Evolutionary conservation across 495 filamentous ascomycete species (phyloP), one percentile per base, ranked within the genome.

Genomic region (Aspergillus sparsus): DNA sequence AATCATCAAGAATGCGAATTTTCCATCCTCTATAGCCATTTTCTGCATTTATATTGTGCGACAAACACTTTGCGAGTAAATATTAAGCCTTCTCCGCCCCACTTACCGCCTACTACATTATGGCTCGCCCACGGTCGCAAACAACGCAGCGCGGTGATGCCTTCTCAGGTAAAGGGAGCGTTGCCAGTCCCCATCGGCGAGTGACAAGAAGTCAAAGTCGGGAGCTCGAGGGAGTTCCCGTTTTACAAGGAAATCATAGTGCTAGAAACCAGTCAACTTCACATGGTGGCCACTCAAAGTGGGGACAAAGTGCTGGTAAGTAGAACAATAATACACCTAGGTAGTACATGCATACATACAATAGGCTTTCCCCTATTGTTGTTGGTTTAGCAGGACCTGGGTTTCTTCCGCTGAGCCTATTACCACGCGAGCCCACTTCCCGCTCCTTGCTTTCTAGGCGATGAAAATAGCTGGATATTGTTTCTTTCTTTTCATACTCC

Each of bases 171-270:
- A 33, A 47, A 49, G 50, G 31, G 12, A 35, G 13, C 18, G 10
- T 32, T 6, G 37, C 31, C 1, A 68, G 63, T 58, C 61, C 62
- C 3, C 41, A 49, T 3, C 45, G 54, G 6, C 61, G 65, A 2
- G 54, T 64, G 44, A 71, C 68, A 2, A 65, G 68, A 35, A 68
- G 66, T 37, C 68, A 65, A 53, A 71, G 68, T 58, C 68, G 64
- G 7, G 66, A 67, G 15, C 11, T 58, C 9, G 65, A 66, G 10
- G 61, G 18, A 0, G 6, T 33, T 31, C 50, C 15, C 15, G 12
- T 11, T 15, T 13, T 37, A 13, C 35, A 16, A 15, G 13, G 11
- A 5, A 37, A 32, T 34, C 32, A 34, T 15, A 47, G 2, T 32
- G 31, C 34, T 53, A 21, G 16, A 56, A 56, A 41, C 5, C 34